A percentile compares a stretch with the other conserved stretches of the same genome.
These are phyloP conservation scores for Pythium grandisporangium DNA, from an alignment of 352 stramenopile genomes.

Conservation along the genomic window DNA sequence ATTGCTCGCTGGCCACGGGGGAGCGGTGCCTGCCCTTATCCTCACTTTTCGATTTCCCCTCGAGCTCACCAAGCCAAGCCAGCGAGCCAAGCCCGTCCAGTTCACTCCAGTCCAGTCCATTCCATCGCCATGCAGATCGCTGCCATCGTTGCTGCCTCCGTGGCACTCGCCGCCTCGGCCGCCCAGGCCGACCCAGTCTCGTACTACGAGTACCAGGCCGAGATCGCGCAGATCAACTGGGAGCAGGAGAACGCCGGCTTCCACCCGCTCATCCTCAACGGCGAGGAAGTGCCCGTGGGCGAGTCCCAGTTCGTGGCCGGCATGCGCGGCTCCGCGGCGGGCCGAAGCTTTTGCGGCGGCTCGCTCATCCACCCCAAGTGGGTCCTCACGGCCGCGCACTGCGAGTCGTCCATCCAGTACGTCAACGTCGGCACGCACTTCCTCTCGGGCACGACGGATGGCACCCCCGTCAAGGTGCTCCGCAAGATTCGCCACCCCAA, in stretches of 20 bases:
- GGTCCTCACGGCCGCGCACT: slow-evolving; percentile 22
- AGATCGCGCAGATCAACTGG: background rate
- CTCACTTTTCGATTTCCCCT: background rate
- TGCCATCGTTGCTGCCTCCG: background rate
- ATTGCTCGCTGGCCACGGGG: no score
- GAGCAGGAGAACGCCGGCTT: background rate
- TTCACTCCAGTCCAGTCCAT: no score
- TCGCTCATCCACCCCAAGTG: slow-evolving; percentile 19
- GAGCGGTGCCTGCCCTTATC: no score
- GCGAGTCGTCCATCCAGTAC: slow-evolving; percentile 8
- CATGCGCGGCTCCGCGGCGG: slow-evolving; percentile 2
- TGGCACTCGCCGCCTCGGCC: background rate
- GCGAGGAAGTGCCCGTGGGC: slow-evolving; percentile 6
- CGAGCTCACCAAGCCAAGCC: no score
- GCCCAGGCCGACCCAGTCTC: background rate
- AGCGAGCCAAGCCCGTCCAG: no score
- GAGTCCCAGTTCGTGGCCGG: slow-evolving; percentile 3
- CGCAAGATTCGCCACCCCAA: slow-evolving; percentile 16
- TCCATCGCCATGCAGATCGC: slow-evolving; percentile 4
- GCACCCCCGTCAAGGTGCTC: slow-evolving; percentile 9
- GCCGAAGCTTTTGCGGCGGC: slow-evolving; percentile 16
- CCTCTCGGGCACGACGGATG: slow-evolving; percentile 9
- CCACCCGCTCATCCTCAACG: slow-evolving; percentile 9
- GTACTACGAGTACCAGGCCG: background rate
- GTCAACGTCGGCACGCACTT: slow-evolving; percentile 19